A percentile compares a stretch with the other conserved stretches of the same genome.
These are phyloP conservation scores for Tympanopsis confertula DNA, from an alignment of 2,329 filamentous ascomycete genomes.

Conservation along the genomic window DNA sequence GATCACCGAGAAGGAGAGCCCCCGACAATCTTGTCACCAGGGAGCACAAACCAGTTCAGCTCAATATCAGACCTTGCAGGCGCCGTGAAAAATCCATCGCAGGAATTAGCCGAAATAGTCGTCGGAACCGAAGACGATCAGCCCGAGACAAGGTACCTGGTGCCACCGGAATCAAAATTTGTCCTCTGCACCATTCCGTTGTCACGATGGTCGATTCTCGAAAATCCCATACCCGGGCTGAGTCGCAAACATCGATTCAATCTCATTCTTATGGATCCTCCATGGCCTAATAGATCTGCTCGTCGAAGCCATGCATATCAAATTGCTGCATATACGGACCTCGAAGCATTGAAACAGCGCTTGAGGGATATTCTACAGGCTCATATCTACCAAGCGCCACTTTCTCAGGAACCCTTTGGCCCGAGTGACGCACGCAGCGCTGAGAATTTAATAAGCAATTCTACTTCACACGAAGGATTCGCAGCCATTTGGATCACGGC, in stretches of 20 bases:
- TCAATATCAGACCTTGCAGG: constrained; percentile 10
- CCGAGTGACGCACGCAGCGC: too few relatives aligned
- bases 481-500: constrained; percentile 48
- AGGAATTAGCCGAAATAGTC: constrained; percentile 5
- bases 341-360: constrained; percentile 6
- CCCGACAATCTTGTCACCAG: constrained; percentile 19
- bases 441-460: too few relatives aligned
- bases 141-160: too few relatives aligned
- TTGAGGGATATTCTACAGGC: neutral
- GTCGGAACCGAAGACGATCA: neutral
- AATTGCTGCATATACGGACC: constrained; percentile 13
- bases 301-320: constrained; percentile 35
- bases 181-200: neutral
- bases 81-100: constrained; percentile 17
- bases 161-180: neutral
- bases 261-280: constrained; percentile 48
- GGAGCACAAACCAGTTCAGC: constrained; percentile 14
- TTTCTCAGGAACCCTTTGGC: too few relatives aligned
- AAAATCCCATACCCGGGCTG: constrained; percentile 13
- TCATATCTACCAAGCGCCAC: neutral
- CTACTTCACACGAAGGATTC: too few relatives aligned
- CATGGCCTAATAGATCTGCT: constrained; percentile 51
- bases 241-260: constrained; percentile 30
- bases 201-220: too few relatives aligned
- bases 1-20: too few relatives aligned